These are phyloP conservation scores for Verticillium zaregamsianum DNA, from an alignment of 2,329 filamentous ascomycete species.

Conservation along the genomic window DNA sequence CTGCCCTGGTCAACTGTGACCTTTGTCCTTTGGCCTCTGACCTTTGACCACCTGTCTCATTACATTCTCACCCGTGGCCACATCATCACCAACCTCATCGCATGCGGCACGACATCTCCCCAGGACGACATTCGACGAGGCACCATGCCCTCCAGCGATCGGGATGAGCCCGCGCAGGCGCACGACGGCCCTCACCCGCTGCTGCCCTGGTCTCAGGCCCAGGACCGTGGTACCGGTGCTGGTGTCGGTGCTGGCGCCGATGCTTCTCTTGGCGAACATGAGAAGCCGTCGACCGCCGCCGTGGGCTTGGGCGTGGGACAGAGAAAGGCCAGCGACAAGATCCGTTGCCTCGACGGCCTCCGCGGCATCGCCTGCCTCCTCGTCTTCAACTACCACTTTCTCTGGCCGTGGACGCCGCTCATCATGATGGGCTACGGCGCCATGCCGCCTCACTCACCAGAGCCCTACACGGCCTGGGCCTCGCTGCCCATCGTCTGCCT, in stretches of 20 bases:
- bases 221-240: slow-evolving; percentile 1
- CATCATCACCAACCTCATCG: neutral
- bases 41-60: neutral
- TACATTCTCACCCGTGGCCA: neutral
- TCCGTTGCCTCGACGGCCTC: slow-evolving; percentile 33
- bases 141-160: slow-evolving; percentile 6
- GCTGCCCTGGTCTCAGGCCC: slow-evolving; percentile 1
- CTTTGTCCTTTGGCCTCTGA: too few species aligned
- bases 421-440: slow-evolving; percentile 37
- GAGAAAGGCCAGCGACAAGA: slow-evolving; percentile 24
- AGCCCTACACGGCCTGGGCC: slow-evolving; percentile 25
- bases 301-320: neutral
- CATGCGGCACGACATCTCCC: neutral
- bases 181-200: slow-evolving; percentile 1
- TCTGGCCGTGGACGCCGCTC: slow-evolving; percentile 34
- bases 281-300: neutral
- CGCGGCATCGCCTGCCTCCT: slow-evolving; percentile 36
- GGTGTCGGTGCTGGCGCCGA: slow-evolving; percentile 5
- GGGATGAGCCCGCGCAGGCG: slow-evolving; percentile 8
- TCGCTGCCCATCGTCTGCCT: slow-evolving; percentile 35
- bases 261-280: neutral
- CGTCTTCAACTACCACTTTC: slow-evolving; percentile 38
- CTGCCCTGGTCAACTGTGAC: neutral
- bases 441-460: slow-evolving; percentile 27
- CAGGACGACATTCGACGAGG: neutral